Base-by-base conservation (phyloP, 2,329 filamentous ascomycete genomes). In the Fusarium luffae region DNA sequence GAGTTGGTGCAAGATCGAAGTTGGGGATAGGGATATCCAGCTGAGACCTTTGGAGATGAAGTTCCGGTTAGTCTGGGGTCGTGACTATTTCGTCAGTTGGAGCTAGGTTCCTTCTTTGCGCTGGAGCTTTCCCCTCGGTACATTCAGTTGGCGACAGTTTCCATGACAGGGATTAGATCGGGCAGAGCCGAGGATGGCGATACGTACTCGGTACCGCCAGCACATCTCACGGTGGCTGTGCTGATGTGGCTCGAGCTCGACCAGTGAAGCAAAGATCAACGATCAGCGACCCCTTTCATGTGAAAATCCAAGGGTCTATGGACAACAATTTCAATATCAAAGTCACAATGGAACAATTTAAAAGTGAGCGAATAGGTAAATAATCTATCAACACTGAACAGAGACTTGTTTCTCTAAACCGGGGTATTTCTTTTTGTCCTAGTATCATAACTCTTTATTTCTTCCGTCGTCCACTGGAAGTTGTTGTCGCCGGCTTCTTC, bases 391-490 rank as follows among this genome's bases (percentile, higher is more conserved):
- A 51, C 52, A 62, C 37, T 60, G 32, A 51, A 54, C 54, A 62
- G 28, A 58, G 54, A 59, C 58, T 54, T 54, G 40, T 30, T 27
- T 41, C 40, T 61, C 49, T 52, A 47, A 28, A 46, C 48, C 32
- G 32, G 41, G 46, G 59, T 48, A 56, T 59, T 44, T 56, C 59
- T 69, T 63, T 63, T 51, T 18, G 49, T 59, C 50, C 50, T 59
- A 54, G 54, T 43, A 64, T 63, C 25, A 61, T 48, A 66, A 47
- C 40, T 54, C 60, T 52, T 75, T 67, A 77, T 72, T 77, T 79
- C 70, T 77, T 82, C 74, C 78, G 79, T 70, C 80, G 74, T 68
- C 74, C 77, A 55, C 73, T 73, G n/a, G 54, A 56, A 48, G 51
- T 30, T 16, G 37, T 63, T 25, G 72, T 73, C 23, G 70, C 74